phyloP scores from a whole-genome alignment of 208 protist genomes.

The Trypanosoma congolense region DNA sequence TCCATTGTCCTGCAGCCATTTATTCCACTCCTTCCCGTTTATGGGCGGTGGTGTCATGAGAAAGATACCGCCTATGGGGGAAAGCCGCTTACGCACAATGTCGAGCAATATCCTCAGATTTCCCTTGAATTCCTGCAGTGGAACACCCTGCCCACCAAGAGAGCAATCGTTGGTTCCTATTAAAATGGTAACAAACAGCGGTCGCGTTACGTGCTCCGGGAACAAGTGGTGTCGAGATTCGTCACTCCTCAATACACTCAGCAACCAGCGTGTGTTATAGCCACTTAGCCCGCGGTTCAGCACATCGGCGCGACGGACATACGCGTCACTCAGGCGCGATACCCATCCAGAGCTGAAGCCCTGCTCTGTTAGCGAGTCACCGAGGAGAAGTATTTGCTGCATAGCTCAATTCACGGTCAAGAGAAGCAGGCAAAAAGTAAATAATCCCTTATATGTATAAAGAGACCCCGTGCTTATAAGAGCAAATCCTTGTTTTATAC shows the following conservation, averaged over 20 bases:
- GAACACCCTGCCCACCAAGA: conserved; percentile 21
- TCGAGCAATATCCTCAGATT: conserved; percentile 37
- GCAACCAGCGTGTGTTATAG: conserved; percentile 56
- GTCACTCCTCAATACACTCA: conserved; percentile 28
- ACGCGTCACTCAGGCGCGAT: conserved; percentile 31
- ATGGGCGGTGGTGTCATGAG: conserved; percentile 39
- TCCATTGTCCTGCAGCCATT: conserved; percentile 1
- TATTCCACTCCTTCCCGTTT: conserved; percentile 23
- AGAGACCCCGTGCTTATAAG: too few species aligned
- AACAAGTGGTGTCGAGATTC: conserved; percentile 17
- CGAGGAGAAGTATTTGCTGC: conserved; percentile 36
- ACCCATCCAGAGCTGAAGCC: conserved; percentile 33
- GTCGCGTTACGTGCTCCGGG: conserved; percentile 19
- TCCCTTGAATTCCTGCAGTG: conserved; percentile 26
- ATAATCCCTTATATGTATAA: too few species aligned
- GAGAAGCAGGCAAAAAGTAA: background rate
- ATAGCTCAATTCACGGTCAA: conserved; percentile 1
- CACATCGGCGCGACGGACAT: conserved; percentile 39
- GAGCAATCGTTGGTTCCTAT: conserved; percentile 41
- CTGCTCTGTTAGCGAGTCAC: conserved; percentile 52
- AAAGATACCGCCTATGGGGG: conserved; percentile 38
- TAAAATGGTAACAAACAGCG: conserved; percentile 49
- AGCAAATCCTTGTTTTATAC: too few species aligned
- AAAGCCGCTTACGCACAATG: conserved; percentile 18
- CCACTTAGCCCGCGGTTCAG: conserved; percentile 59